Evolutionary conservation across 73 alveolate species (phyloP), one percentile per base, ranked within the genome.

Genomic region (Paramecium biaurelia): DNA sequence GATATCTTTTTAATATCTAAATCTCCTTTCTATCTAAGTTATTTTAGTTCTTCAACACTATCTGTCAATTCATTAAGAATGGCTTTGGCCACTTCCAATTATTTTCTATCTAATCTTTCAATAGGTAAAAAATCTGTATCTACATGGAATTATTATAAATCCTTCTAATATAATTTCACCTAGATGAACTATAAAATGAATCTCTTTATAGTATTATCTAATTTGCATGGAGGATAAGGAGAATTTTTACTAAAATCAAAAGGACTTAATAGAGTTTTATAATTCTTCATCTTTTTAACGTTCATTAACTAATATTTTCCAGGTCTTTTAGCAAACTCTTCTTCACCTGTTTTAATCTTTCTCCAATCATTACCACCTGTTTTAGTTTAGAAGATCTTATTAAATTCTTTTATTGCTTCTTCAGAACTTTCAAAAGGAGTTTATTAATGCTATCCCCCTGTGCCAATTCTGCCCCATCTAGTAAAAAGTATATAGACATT

Each of bases 401-500:
- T 94, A 92, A 97, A 98, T 93, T 98, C 99, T 70, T 94, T 93
- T 59, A 92, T 89, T 6, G 98, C 99, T 41, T 96, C 99, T 3
- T 96, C 97, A 59, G 92, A 72, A 47, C 86, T 92, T 59, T 92
- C 92, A 85, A 97, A 98, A 1, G 99, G 99, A 45, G 99, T 95
- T 85, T 98, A 92, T 94, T 98, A 97, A 93, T 95, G 94, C 85
- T 97, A 97, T 9, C 99, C 99, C 76, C 89, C 95, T 86, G 97
- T 99, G 18, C 99, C 99, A 30, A 98, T 98, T 59, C 99, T 86
- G 1, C 99, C 99, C 98, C 98, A 98, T 92, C 99, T 95, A 21
- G 99, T 98, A 86, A 98, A 98, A 10, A 98, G 97, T 2, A 98
- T 94, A 90, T 92, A 98, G 85, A 98, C 97, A 85, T 97, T 98